Evolutionary conservation across 352 stramenopile species (phyloP).

Genomic region (Phytopythium helicoides): DNA sequence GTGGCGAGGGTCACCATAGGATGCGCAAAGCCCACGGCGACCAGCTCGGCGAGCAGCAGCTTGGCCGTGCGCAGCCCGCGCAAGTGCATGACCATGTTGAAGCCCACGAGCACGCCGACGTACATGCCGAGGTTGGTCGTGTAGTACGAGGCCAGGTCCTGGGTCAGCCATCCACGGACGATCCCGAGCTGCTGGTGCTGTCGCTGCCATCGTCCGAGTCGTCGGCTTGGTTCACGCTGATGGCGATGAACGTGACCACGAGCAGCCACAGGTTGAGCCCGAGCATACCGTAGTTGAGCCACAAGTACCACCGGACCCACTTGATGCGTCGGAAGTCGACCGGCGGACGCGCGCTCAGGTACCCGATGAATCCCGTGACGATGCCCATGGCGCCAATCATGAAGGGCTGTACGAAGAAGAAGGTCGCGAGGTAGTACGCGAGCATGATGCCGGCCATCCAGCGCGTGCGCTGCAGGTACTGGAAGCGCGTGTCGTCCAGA

Average conservation of each 20-base stretch:
- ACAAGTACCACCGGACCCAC: slow-evolving; percentile 68
- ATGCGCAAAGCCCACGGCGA: slow-evolving; percentile 13
- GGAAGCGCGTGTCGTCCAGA: slow-evolving; percentile 46
- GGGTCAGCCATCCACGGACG: slow-evolving; percentile 6
- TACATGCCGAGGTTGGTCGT: slow-evolving; percentile 38
- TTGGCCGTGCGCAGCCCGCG: slow-evolving; percentile 39
- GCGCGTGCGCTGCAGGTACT: slow-evolving; percentile 58
- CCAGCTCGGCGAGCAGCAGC: slow-evolving; percentile 25
- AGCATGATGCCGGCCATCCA: slow-evolving; percentile 63
- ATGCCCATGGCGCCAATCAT: slow-evolving; percentile 55
- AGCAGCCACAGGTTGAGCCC: slow-evolving; percentile 66
- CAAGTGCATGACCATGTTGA: slow-evolving; percentile 63
- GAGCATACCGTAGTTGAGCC: slow-evolving; percentile 71
- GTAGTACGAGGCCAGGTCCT: slow-evolving; percentile 32
- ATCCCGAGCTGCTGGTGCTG: neutral
- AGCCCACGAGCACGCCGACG: slow-evolving; percentile 43
- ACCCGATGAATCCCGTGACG: slow-evolving; percentile 62
- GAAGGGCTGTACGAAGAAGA: slow-evolving; percentile 76
- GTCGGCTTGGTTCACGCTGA: slow-evolving; percentile 9
- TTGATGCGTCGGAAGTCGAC: slow-evolving; percentile 60
- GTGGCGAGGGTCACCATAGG: neutral
- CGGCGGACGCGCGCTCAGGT: slow-evolving; percentile 53
- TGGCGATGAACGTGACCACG: slow-evolving; percentile 39
- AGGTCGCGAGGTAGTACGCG: slow-evolving; percentile 62
- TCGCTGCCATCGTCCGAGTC: slow-evolving; percentile 10